phyloP scores from a whole-genome alignment of 139 green algal genomes.

The Coelastrella sp. region DNA sequence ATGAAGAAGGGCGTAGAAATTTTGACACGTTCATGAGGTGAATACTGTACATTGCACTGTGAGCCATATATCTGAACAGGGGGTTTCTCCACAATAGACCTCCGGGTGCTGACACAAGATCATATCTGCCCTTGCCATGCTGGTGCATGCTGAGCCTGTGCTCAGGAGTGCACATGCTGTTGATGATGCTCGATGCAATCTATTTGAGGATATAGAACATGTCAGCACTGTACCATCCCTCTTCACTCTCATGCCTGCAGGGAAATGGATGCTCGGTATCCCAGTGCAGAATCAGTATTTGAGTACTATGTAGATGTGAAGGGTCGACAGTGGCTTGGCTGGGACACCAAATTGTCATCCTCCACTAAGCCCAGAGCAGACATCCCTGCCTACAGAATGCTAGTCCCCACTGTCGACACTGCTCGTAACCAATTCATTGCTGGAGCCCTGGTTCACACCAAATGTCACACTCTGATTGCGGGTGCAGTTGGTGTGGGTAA shows the following conservation, averaged over 20 bases:
- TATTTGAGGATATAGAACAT: neutral
- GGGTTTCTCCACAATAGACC: neutral
- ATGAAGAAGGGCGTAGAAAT: conserved; percentile 80
- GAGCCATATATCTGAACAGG: too few relatives aligned
- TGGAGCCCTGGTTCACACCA: conserved; percentile 56
- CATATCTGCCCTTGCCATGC: neutral
- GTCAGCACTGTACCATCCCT: neutral
- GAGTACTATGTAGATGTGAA: conserved; percentile 83
- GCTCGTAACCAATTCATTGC: conserved; percentile 72
- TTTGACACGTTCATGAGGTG: conserved; percentile 72
- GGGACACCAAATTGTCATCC: conserved; percentile 76
- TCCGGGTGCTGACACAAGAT: neutral
- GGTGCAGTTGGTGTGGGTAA: conserved; percentile 86
- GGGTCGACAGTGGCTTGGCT: conserved; percentile 70
- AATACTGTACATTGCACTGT: too few relatives aligned
- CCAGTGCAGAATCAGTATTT: conserved; percentile 79
- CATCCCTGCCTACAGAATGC: conserved; percentile 56
- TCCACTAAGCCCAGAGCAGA: conserved; percentile 71
- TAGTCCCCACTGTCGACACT: conserved; percentile 85
- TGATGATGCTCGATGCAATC: neutral
- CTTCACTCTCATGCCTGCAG: neutral
- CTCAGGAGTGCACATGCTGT: neutral
- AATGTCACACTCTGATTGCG: conserved; percentile 77
- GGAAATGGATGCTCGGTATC: conserved; percentile 74
- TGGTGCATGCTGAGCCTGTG: neutral